Conservation (phyloP, 75 land plant genomes). For the Ceratopteris richardii region DNA sequence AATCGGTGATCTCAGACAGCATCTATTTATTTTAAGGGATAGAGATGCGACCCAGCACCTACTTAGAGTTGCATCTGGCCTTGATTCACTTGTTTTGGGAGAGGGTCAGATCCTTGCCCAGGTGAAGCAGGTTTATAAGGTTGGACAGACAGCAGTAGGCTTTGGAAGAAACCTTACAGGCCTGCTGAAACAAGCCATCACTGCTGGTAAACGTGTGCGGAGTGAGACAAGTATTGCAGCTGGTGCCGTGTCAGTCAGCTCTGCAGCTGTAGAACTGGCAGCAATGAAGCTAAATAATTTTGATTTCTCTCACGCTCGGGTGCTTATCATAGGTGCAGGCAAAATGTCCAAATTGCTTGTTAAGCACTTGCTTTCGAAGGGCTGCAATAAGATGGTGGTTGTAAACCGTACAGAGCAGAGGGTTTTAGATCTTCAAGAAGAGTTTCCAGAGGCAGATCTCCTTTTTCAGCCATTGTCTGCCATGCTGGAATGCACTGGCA, state of each 20-base stretch:
- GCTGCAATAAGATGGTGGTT: conserved; percentile 35
- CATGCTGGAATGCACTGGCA: conserved; percentile 16
- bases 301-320: conserved; percentile 20
- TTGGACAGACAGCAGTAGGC: conserved; percentile 65
- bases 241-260: conserved; percentile 79
- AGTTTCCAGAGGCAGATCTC: conserved; percentile 33
- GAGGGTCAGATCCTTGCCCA: conserved; percentile 69
- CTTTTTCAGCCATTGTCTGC: conserved; percentile 28
- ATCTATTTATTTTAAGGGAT: conserved; percentile 70
- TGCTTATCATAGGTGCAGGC: conserved; percentile 49
- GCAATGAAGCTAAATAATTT: conserved; percentile 33
- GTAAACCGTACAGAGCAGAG: conserved; percentile 46
- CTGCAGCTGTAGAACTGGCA: conserved; percentile 52
- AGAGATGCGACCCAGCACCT: conserved; percentile 83
- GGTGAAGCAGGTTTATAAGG: conserved; percentile 80
- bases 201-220: conserved; percentile 81
- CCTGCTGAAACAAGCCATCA: conserved; percentile 79
- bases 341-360: conserved; percentile 51
- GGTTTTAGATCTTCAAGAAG: conserved; percentile 29
- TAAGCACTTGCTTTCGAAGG: conserved; percentile 46
- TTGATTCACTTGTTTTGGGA: conserved; percentile 50
- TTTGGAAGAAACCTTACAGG: conserved; percentile 84
- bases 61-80: conserved; percentile 80
- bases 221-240: conserved; percentile 78
- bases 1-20: conserved; percentile 50